phyloP scores from a whole-genome alignment of 169 alveolate species.

The Cytauxzoon felis region DNA sequence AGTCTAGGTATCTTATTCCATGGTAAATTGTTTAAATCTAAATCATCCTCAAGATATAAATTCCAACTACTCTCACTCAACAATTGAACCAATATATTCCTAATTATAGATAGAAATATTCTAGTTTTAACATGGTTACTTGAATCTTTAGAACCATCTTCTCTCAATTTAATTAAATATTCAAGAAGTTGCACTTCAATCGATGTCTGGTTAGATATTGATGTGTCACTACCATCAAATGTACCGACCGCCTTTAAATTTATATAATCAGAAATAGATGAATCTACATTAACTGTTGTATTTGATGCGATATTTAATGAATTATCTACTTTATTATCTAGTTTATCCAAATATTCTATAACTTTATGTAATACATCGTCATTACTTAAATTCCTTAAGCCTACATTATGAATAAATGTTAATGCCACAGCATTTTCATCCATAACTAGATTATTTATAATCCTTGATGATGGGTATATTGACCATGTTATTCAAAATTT shows the following conservation, averaged over 20 bases:
- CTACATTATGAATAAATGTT: constrained; percentile 37
- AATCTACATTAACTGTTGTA: neutral
- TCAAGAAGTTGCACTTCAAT: constrained; percentile 15
- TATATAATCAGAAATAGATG: too few relatives aligned
- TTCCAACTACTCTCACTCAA: constrained; percentile 38
- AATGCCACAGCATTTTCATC: constrained; percentile 24
- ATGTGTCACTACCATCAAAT: neutral
- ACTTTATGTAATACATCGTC: constrained; percentile 14
- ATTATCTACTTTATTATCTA: constrained; percentile 8
- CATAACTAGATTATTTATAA: too few relatives aligned
- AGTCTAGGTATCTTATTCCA: constrained; percentile 41
- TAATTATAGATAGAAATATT: neutral
- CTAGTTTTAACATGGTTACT: neutral
- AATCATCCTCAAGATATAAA: constrained; percentile 19
- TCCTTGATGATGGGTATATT: too few relatives aligned
- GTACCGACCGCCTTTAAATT: too few relatives aligned
- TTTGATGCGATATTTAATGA: neutral
- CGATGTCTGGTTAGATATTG: neutral
- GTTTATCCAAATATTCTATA: constrained; percentile 6
- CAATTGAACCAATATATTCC: constrained; percentile 23
- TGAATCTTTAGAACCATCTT: neutral
- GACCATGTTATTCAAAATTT: too few relatives aligned
- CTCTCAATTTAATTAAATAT: constrained; percentile 11
- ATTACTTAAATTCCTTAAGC: constrained; percentile 32
- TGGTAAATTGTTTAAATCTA: constrained; percentile 2